These are phyloP conservation scores for Lippia alba DNA, from an alignment of 305 asterid species.

Conservation along the genomic window DNA sequence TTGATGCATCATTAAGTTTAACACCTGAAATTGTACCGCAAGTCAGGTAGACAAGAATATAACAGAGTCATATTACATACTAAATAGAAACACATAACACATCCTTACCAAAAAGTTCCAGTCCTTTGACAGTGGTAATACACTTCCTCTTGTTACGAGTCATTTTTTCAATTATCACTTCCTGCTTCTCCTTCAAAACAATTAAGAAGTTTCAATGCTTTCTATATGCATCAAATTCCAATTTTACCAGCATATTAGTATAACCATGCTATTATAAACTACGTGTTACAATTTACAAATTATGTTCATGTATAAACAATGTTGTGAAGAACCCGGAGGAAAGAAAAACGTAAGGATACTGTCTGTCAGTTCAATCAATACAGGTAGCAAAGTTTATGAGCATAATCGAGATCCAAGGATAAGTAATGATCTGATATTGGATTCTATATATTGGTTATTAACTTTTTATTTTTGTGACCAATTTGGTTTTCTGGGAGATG, in stretches of 20 bases:
- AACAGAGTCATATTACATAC: conserved; percentile 24
- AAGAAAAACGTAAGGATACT: neutral
- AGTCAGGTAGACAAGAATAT: conserved; percentile 9
- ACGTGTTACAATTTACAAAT: neutral
- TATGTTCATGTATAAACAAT: neutral
- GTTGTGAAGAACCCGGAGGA: neutral
- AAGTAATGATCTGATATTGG: neutral
- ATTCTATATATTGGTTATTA: too few relatives aligned
- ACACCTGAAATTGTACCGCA: conserved; percentile 58
- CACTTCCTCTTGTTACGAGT: conserved; percentile 94
- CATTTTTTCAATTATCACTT: conserved; percentile 90
- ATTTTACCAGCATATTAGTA: conserved; percentile 23
- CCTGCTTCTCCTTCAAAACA: conserved; percentile 80
- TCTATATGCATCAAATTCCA: conserved; percentile 22
- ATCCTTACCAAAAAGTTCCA: conserved; percentile 84
- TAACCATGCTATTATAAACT: conserved; percentile 11
- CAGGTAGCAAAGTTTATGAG: neutral
- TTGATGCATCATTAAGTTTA: conserved; percentile 93
- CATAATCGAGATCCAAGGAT: neutral
- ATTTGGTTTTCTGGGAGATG: neutral
- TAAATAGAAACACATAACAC: conserved; percentile 22
- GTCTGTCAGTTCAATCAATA: conserved; percentile 11
- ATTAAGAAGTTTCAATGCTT: conserved; percentile 19
- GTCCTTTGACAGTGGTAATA: conserved; percentile 95
- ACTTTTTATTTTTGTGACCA: neutral